These are phyloP conservation scores for Saturnispora sekii DNA, from an alignment of 805 yeast species.

Conservation along the genomic window DNA sequence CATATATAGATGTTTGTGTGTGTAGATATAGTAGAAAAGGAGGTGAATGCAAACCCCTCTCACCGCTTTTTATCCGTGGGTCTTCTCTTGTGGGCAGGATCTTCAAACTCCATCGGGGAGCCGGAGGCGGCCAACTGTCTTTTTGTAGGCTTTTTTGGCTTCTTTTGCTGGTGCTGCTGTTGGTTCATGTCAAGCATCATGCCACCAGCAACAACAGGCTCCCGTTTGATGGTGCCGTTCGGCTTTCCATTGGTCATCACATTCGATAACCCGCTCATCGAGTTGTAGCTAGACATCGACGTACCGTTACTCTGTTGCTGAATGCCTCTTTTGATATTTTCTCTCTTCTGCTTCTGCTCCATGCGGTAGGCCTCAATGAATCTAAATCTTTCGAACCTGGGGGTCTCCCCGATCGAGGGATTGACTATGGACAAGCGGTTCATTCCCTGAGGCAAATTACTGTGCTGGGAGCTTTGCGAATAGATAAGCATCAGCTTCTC, in stretches of 20 bases:
- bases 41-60: too few species aligned
- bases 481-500: constrained; percentile 80
- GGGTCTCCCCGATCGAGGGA: constrained; percentile 8
- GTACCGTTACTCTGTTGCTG: background rate
- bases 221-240: background rate
- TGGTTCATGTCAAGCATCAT: constrained; percentile 4
- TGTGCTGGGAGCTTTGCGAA: constrained; percentile 37
- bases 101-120: constrained; percentile 4
- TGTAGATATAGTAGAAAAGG: too few species aligned
- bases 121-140: constrained; percentile 22
- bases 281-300: background rate
- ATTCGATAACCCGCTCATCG: background rate
- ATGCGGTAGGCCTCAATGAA: constrained; percentile 76
- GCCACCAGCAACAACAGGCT: constrained; percentile 23
- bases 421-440: constrained; percentile 26
- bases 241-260: background rate
- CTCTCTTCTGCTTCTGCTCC: constrained; percentile 8
- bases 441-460: constrained; percentile 23
- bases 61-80: background rate
- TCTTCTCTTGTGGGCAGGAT: constrained; percentile 1
- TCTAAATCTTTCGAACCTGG: constrained; percentile 63
- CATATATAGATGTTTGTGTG: background rate
- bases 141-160: constrained; percentile 25
- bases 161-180: constrained; percentile 16
- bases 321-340: constrained; percentile 6